These are phyloP conservation scores for Cyberlindnera maritima DNA, from an alignment of 805 yeast genomes.

Conservation along the genomic window DNA sequence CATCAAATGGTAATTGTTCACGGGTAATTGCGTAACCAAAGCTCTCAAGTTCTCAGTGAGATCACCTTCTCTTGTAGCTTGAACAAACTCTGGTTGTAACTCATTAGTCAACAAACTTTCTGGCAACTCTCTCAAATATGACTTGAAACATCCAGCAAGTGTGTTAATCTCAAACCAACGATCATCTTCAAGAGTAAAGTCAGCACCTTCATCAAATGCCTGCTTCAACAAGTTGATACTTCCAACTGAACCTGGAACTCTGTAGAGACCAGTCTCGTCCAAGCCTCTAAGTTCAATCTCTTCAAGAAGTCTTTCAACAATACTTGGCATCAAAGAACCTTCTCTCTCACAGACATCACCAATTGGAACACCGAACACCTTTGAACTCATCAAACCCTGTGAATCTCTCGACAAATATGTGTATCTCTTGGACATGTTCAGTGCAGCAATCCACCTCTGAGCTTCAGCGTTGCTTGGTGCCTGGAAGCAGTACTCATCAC, in stretches of 20 bases:
- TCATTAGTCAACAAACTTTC: slow-evolving; percentile 74
- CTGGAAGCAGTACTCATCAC: slow-evolving; percentile 64
- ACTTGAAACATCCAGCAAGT: slow-evolving; percentile 82
- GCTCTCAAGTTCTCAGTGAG: slow-evolving; percentile 29
- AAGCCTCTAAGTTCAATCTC: slow-evolving; percentile 86
- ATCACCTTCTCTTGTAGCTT: slow-evolving; percentile 35
- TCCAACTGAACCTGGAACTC: slow-evolving; percentile 65
- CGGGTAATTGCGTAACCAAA: slow-evolving; percentile 50
- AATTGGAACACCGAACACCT: slow-evolving; percentile 86
- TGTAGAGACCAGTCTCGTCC: slow-evolving; percentile 87
- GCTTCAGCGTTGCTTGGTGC: slow-evolving; percentile 59
- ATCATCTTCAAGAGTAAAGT: slow-evolving; percentile 47
- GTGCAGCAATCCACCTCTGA: slow-evolving; percentile 65
- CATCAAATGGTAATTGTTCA: slow-evolving; percentile 63
- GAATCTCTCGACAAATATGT: slow-evolving; percentile 40
- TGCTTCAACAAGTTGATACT: slow-evolving; percentile 51
- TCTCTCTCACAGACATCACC: slow-evolving; percentile 74
- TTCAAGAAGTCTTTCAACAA: slow-evolving; percentile 61
- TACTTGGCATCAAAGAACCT: slow-evolving; percentile 54
- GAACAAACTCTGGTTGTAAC: slow-evolving; percentile 56
- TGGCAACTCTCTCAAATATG: slow-evolving; percentile 81
- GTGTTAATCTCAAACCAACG: slow-evolving; percentile 80
- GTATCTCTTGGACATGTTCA: slow-evolving; percentile 39
- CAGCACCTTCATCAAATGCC: slow-evolving; percentile 51
- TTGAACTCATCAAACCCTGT: slow-evolving; percentile 39